These are phyloP conservation scores for Wickerhamomyces chambardii DNA, from an alignment of 805 yeast species.

Conservation along the genomic window DNA sequence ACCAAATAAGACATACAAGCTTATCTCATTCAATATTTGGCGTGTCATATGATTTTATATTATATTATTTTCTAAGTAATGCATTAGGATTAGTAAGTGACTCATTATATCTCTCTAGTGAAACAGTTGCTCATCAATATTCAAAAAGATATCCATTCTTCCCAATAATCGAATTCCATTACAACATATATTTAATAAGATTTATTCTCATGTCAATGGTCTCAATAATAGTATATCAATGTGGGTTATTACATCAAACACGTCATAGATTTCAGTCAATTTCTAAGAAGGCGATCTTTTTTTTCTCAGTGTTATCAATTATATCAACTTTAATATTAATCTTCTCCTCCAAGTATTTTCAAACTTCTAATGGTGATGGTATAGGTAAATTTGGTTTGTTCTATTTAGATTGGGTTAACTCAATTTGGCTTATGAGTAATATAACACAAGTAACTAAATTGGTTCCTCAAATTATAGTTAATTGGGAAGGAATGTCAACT, in stretches of 20 bases:
- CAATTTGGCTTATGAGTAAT: slow-evolving; percentile 27
- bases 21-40: slow-evolving; percentile 26
- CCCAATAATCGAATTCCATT: slow-evolving; percentile 18
- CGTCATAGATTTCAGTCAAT: slow-evolving; percentile 28
- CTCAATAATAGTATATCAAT: slow-evolving; percentile 18
- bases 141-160: slow-evolving; percentile 26
- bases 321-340: slow-evolving; percentile 1
- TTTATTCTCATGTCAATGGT: slow-evolving; percentile 4
- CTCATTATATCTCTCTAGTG: no score
- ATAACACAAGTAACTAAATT: slow-evolving; percentile 16
- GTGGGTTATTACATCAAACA: slow-evolving; percentile 18
- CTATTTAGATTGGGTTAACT: slow-evolving; percentile 31
- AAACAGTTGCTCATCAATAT: slow-evolving; percentile 15
- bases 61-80: slow-evolving; percentile 3
- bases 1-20: slow-evolving; percentile 13
- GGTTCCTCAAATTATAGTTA: slow-evolving; percentile 32
- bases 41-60: slow-evolving; percentile 24
- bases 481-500: slow-evolving; percentile 26
- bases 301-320: background rate
- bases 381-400: slow-evolving; percentile 23
- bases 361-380: background rate
- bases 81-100: background rate
- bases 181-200: slow-evolving; percentile 12
- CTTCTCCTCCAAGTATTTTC: background rate
- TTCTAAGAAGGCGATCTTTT: slow-evolving; percentile 12